Base-by-base conservation (phyloP, 257 asterid species). In the Ocimum tenuiflorum region DNA sequence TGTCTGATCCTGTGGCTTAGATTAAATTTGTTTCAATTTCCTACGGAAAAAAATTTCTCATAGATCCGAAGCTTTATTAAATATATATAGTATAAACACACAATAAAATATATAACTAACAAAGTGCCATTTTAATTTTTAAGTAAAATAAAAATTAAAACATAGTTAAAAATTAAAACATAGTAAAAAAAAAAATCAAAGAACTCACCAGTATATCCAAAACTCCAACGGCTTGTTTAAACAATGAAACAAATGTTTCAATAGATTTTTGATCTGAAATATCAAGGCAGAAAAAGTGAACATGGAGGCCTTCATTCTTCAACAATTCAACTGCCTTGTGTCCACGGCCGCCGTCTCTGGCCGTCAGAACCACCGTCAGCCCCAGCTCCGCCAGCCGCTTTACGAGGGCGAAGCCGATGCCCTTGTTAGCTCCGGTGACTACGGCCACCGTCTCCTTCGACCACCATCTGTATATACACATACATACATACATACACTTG, bases 371-470 rank as follows among this genome's bases (percentile, higher is more conserved):
- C 42, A 87, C 96, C 22, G 86, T 89, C 14, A 89, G 52, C 45
- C 97, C 95, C 11, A 82, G 15, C 63, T 83, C 83, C 24, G 89
- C 94, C 71, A 89, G 71, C 62, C 76, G 75, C 41, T 72, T 85
- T 3, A 82, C 95, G 0, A 89, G 7, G 3, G 82, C 91, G 27
- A 68, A 87, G 1, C 95, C 97, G 14, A 89, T 87, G 18, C 97
- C 96, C 47, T 83, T 83, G 72, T 89, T 89, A 17, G 78, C 91
- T 19, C 97, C 95, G 0, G 97, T 89, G 2, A 89, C 95, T 15
- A 89, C 76, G 5, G 89, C 95, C 14, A 87, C 75, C 20, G 89
- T 89, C 52, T 85, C 89, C 76, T 76, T 78, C 24, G 94, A 80
- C 96, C 96, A 89, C 96, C 96, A 89, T 55, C 95, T 87, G 52